Base-by-base conservation (phyloP, 495 filamentous ascomycete species). In the Penicillium riverlandense region DNA sequence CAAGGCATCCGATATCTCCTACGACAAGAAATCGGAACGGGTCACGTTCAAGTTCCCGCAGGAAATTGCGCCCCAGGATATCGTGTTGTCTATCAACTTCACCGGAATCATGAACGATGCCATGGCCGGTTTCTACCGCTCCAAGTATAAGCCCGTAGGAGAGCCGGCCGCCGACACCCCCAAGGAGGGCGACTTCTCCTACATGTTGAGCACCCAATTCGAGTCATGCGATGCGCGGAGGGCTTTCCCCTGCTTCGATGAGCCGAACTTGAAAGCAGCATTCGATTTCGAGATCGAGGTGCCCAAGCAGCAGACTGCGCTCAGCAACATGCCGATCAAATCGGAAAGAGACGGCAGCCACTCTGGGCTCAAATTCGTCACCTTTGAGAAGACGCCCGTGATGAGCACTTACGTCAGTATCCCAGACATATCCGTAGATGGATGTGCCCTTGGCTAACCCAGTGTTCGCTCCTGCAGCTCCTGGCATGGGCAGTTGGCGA, bases 141-240 rank as follows among this genome's bases (percentile, higher is more conserved):
- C 85, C 45, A 88, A 88, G 68, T 98, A 96, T 62, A 95, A 88
- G 71, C 86, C 92, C 8, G 69, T 75, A 12, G 84, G 74, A 11
- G 65, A 82, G 10, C 74, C 85, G 0, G 74, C 82, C 27, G 62
- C 77, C 11, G 86, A 86, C 27, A 88, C 90, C 1, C 82, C 88
- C 11, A 83, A 75, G 57, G 86, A 92, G 39, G 77, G 71, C 11
- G 85, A 92, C 35, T 84, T 83, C 58, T 77, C 91, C 67, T 88
- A 89, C 67, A 95, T 96, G 91, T 79, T 94, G 61, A 89, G 83
- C 66, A 98, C 92, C 34, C 92, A 98, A 66, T 97, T 98, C 55
- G 92, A 98, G 69, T 83, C 89, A 35, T 95, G 89, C 58, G 92
- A 96, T 72, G 92, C 92, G 35, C 81, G 92, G 41, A 74, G 90